Evolutionary conservation across 495 filamentous ascomycete genomes (phyloP).

Genomic region (Physcia stellaris): DNA sequence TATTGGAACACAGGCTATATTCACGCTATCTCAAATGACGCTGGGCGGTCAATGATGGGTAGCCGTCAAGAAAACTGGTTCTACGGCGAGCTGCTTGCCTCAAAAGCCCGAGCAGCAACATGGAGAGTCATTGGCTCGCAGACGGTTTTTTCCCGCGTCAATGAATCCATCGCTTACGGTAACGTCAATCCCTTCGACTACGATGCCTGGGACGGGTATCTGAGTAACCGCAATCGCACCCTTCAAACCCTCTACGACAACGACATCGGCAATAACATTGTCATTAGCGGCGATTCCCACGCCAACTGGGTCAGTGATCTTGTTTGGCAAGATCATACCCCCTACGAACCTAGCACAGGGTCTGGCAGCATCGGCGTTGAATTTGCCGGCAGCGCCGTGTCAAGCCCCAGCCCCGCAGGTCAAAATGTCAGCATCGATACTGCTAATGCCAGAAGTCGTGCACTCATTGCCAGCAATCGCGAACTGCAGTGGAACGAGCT

Average conservation of each 20-base stretch:
- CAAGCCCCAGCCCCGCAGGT: constrained; percentile 36
- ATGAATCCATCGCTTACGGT: constrained; percentile 29
- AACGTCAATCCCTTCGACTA: constrained; percentile 38
- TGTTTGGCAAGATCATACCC: constrained; percentile 42
- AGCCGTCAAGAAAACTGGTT: constrained; percentile 56
- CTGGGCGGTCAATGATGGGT: constrained; percentile 50
- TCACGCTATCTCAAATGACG: constrained; percentile 40
- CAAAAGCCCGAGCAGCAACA: constrained; percentile 36
- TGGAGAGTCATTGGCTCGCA: constrained; percentile 58
- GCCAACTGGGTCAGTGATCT: constrained; percentile 52
- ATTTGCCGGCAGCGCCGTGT: constrained; percentile 51
- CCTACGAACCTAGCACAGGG: constrained; percentile 43
- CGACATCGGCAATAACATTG: constrained; percentile 52
- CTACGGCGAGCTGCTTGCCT: constrained; percentile 40
- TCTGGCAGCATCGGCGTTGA: constrained; percentile 49
- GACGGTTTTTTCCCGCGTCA: constrained; percentile 46
- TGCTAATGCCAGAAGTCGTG: constrained; percentile 28
- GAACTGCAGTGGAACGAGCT: constrained; percentile 58
- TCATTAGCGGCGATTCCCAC: constrained; percentile 56
- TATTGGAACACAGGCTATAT: constrained; percentile 42
- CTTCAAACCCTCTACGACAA: constrained; percentile 43
- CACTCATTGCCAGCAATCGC: constrained; percentile 35
- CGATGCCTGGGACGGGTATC: constrained; percentile 49
- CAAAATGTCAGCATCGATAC: constrained; percentile 32
- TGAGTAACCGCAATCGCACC: constrained; percentile 49